Evolutionary conservation across 441 rosid species (phyloP), one percentile per base, ranked within the genome.

Genomic region (Arabidopsis lyrata): DNA sequence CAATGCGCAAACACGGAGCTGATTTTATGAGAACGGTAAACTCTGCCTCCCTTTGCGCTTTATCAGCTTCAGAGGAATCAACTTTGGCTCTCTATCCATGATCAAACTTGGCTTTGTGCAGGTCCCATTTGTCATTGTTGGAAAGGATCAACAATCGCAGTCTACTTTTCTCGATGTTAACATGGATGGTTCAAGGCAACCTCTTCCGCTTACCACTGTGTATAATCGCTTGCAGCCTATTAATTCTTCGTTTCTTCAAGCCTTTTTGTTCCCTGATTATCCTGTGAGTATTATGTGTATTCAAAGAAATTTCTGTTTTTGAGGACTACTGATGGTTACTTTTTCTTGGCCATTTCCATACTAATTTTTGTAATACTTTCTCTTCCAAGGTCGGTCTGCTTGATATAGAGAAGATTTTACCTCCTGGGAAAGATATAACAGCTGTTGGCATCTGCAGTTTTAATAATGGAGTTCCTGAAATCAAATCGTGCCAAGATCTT

Each of bases 331-430:
- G 2, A n/a, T 18, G 14, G 14, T 5, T 48, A 59, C 63, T 49
- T 74, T 54, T 49, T 31, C 7, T 22, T 48, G 59, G 15, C 54
- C 6, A 31, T 27, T 47, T 55, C 58, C 8, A 29, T 41, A 1
- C 47, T 70, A 24, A 65, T 31, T 52, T 52, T 57, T 65, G 57
- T 71, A 34, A 49, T 57, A 6, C 6, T 0, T 47, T 72, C 6
- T 41, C 38, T 65, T 63, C 59, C 31, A 71, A 95, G 99, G 94
- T 90, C 75, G 97, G 94, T 41, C 74, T 92, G 73, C 95, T 95
- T 53, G 90, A 92, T 73, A 96, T 90, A 75, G 97, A 95, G 87
- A 92, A 89, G 84, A 87, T 95, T 63, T 91, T 95, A 76, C 94
- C 96, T 18, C 49, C 90, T 60, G 93, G 96, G 63, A 88, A 86